Percentiles rank a stretch among this genome's conserved stretches.
These are phyloP conservation scores for Rhynchospora pubera DNA, from an alignment of 176 grass and related monocot genomes.

Conservation along the genomic window DNA sequence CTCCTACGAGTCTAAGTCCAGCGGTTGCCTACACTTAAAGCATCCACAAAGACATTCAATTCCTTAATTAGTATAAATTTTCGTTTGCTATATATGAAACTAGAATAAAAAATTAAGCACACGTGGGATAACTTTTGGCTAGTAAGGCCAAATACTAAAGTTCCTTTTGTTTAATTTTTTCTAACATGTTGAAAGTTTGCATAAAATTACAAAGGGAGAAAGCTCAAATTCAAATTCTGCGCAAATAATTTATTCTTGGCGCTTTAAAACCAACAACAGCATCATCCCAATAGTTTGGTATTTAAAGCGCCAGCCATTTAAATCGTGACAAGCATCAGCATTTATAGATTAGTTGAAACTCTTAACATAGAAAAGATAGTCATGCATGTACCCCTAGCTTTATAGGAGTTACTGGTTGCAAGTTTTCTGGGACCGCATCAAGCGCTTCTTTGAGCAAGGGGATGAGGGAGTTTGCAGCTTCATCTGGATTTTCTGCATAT, in stretches of 20 bases:
- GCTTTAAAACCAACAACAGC: too few species aligned
- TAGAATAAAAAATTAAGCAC: too few species aligned
- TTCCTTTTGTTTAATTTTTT: too few species aligned
- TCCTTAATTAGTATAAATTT: neutral
- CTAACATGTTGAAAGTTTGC: too few species aligned
- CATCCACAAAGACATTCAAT: neutral
- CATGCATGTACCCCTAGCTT: conserved; percentile 38
- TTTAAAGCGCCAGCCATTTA: neutral
- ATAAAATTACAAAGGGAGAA: too few species aligned
- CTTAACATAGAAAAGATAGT: neutral
- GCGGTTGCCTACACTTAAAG: conserved; percentile 27
- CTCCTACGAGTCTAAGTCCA: conserved; percentile 32
- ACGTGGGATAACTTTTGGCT: too few species aligned
- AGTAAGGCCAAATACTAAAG: too few species aligned
- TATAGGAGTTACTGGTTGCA: conserved; percentile 28
- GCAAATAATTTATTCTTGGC: too few species aligned
- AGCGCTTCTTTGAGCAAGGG: conserved; percentile 44
- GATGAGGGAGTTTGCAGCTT: conserved; percentile 30
- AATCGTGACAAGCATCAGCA: neutral
- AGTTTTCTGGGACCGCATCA: conserved; percentile 4
- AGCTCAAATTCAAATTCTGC: too few species aligned
- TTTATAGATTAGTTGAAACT: neutral
- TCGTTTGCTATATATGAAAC: too few species aligned
- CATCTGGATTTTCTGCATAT: conserved; percentile 30
- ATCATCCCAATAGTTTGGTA: too few species aligned